Evolutionary conservation across 768 basidiomycete species (phyloP).

Genomic region (Suillus cothurnatus): DNA sequence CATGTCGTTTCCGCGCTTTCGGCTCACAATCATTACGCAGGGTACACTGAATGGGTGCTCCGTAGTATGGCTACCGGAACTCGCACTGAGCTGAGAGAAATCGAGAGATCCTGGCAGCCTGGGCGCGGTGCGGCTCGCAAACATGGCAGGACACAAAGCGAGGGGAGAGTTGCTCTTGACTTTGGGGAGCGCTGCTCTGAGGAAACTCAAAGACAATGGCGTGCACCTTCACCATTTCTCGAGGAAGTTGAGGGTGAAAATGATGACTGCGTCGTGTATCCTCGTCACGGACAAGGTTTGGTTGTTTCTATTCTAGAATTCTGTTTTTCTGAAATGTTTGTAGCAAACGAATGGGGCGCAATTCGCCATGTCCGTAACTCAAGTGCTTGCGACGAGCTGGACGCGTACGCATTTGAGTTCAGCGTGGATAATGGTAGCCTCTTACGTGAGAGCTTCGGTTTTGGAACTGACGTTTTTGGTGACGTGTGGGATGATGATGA

Average conservation of each 20-base stretch:
- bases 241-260: constrained; percentile 14
- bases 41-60: constrained; percentile 36
- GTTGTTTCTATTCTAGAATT: neutral
- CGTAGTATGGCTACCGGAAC: constrained; percentile 23
- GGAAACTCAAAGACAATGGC: constrained; percentile 25
- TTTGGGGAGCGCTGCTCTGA: constrained; percentile 29
- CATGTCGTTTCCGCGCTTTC: constrained; percentile 59
- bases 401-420: constrained; percentile 27
- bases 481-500: constrained; percentile 29
- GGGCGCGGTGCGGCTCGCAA: constrained; percentile 33
- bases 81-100: constrained; percentile 21
- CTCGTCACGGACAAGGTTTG: constrained; percentile 28
- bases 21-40: constrained; percentile 34
- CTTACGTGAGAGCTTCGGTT: constrained; percentile 26
- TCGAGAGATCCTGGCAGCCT: constrained; percentile 17
- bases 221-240: constrained; percentile 28
- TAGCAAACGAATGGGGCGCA: constrained; percentile 32
- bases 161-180: constrained; percentile 45
- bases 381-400: constrained; percentile 15
- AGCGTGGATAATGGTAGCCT: constrained; percentile 27
- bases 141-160: constrained; percentile 48
- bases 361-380: constrained; percentile 21
- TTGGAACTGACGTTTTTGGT: constrained; percentile 10
- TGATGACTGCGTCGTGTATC: constrained; percentile 31
- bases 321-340: neutral